Percentiles rank a stretch among this genome's conserved stretches.
These are phyloP conservation scores for Cutaneotrichosporon cyanovorans DNA, from an alignment of 1,284 basidiomycete species.

Conservation along the genomic window DNA sequence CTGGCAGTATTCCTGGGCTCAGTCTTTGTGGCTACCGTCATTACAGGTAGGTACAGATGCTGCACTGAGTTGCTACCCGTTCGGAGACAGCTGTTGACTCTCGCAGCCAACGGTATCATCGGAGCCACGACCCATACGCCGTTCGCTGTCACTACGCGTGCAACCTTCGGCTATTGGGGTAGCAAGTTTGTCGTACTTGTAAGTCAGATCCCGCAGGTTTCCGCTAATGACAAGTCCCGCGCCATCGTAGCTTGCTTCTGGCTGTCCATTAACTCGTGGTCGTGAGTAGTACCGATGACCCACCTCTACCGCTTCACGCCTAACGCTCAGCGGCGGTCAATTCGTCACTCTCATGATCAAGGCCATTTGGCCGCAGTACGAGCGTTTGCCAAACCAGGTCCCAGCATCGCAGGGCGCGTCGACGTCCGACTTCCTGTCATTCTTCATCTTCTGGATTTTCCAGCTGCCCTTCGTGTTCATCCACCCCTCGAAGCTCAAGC, in stretches of 20 bases:
- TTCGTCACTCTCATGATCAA: conserved; percentile 20
- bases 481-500: conserved; percentile 62
- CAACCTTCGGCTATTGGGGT: conserved; percentile 63
- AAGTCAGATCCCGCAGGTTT: conserved; percentile 31
- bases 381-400: conserved; percentile 15
- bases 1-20: conserved; percentile 14
- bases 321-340: conserved; percentile 20
- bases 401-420: conserved; percentile 19
- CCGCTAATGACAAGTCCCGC: conserved; percentile 7
- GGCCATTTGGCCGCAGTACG: conserved; percentile 24
- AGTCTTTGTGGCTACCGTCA: conserved; percentile 4
- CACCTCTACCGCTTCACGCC: conserved; percentile 14
- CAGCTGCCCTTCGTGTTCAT: conserved; percentile 58
- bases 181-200: conserved; percentile 53
- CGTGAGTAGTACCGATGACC: not conserved
- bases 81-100: not conserved
- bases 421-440: conserved; percentile 53
- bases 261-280: conserved; percentile 57
- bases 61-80: no score
- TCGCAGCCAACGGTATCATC: conserved; percentile 54
- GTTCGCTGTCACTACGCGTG: conserved; percentile 63
- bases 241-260: conserved; percentile 61
- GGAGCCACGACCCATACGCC: conserved; percentile 59
- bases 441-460: conserved; percentile 61
- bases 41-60: conserved; percentile 4